Base-by-base conservation (phyloP, 169 alveolate species). In the Fabrea salina region DNA sequence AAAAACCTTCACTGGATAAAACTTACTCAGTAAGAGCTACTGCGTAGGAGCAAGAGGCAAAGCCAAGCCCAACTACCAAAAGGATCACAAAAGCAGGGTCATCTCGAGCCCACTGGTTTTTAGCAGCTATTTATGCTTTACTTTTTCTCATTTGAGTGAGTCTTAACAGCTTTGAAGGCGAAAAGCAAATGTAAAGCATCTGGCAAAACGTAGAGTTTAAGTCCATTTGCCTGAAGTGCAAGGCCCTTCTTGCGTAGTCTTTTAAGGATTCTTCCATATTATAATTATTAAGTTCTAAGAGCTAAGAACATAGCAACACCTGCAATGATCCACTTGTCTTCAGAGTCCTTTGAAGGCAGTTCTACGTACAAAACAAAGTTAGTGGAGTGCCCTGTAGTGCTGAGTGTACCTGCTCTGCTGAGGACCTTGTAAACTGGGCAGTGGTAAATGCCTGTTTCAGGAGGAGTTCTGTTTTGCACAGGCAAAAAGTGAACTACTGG, bases 301-400 rank as follows among this genome's bases (percentile, higher is more conserved):
- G 98, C 91, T 64, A 97, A 88, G 92, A 97, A 93, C 47, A 95
- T 94, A 11, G 99, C 99, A 61, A 95, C 97, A 57, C 99, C 99
- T 32, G 98, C 98, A 53, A 91, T 93, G 76, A 95, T 86, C 96
- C 98, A 95, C 76, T 86, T 92, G 78, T 92, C 95, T 82, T 93
- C 94, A 35, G 86, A 89, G 54, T 92, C 95, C 58, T 86, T 89
- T 7, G 97, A 84, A 16, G 98, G 96, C 61, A 95, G 83, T 75
- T 97, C 98, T 19, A 95, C 86, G 85, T 91, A 88, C 82, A 94
- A 83, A 11, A 97, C 98, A 80, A 94, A 96, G 93, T 97, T 97
- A 35, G 99, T 97, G 19, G 97, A 90, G 88, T 97, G 99, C 19
- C 98, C 98, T 5, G 98, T 96, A 8, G 98, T 94, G 30, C 96